Percentiles rank a stretch among this genome's conserved stretches.
Conservation (phyloP, 176 grass and related monocot species). For the Paspalum notatum region DNA sequence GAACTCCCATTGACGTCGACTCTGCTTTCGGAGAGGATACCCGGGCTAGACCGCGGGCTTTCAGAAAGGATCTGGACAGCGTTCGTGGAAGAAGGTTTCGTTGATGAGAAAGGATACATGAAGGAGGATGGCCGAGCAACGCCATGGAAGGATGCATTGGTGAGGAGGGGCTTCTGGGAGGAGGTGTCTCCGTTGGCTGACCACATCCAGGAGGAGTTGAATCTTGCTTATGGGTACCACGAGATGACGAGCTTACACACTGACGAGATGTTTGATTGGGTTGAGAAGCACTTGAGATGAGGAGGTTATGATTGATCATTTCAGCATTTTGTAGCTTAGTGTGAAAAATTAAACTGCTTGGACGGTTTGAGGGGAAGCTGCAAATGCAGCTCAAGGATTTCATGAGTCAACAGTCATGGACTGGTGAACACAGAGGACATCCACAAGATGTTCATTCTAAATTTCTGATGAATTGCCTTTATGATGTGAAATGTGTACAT, state of each 20-base stretch:
- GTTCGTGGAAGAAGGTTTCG: constrained; percentile 55
- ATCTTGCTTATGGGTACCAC: constrained; percentile 77
- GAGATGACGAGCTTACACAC: constrained; percentile 73
- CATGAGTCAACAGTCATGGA: not conserved
- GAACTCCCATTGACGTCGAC: constrained; percentile 61
- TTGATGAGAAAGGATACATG: constrained; percentile 64
- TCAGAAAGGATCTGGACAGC: constrained; percentile 52
- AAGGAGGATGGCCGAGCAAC: constrained; percentile 57
- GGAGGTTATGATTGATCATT: not conserved
- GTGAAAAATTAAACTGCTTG: constrained; percentile 9
- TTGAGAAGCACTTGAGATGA: constrained; percentile 50
- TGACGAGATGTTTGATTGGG: constrained; percentile 73
- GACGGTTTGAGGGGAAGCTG: not conserved
- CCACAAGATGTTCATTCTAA: not conserved
- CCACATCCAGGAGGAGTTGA: constrained; percentile 75
- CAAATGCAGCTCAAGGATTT: not conserved
- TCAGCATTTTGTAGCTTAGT: not conserved
- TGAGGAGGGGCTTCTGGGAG: constrained; percentile 47
- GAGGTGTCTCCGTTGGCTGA: constrained; percentile 50
- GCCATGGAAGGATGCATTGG: constrained; percentile 65
- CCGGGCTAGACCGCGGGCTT: constrained; percentile 37
- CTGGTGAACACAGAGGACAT: not conserved
- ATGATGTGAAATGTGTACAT: not conserved
- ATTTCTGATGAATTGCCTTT: not conserved
- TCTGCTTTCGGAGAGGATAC: constrained; percentile 62